Conservation (phyloP, 345 rosid genomes). For the Erysimum cheiranthoides region DNA sequence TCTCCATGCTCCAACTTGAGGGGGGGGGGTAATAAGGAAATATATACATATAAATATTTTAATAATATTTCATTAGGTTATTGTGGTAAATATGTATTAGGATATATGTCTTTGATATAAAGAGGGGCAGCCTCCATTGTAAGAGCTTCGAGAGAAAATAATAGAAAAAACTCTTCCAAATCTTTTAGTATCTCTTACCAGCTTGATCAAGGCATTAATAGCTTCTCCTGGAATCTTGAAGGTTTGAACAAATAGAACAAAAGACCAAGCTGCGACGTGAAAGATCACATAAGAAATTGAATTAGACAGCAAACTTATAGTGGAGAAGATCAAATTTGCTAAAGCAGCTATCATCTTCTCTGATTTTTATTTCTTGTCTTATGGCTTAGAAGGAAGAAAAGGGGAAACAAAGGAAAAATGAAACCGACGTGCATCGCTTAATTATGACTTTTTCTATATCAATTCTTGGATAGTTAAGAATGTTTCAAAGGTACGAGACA, state of each 20-base stretch:
- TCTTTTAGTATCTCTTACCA: conserved; percentile 34
- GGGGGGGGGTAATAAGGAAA: no score
- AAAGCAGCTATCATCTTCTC: conserved; percentile 41
- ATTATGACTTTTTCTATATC: not conserved
- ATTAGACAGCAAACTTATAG: conserved; percentile 22
- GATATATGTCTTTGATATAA: no score
- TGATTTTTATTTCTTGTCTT: not conserved
- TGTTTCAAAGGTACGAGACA: not conserved
- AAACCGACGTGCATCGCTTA: not conserved
- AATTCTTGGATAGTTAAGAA: not conserved
- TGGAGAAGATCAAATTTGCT: conserved; percentile 37
- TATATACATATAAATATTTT: no score
- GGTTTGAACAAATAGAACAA: conserved; percentile 34
- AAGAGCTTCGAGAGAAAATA: no score
- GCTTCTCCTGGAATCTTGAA: conserved; percentile 44
- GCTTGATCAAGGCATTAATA: conserved; percentile 30
- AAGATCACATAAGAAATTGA: conserved; percentile 34
- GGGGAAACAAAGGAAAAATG: not conserved
- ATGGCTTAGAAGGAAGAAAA: not conserved
- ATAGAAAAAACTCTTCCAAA: no score
- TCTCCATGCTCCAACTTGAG: no score
- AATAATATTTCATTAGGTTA: no score
- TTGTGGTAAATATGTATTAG: no score
- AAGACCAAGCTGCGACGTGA: conserved; percentile 31
- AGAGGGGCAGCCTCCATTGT: no score